Evolutionary conservation across 805 yeast genomes (phyloP), one percentile per base, ranked within the genome.

Genomic region (Metschnikowia shivogae): DNA sequence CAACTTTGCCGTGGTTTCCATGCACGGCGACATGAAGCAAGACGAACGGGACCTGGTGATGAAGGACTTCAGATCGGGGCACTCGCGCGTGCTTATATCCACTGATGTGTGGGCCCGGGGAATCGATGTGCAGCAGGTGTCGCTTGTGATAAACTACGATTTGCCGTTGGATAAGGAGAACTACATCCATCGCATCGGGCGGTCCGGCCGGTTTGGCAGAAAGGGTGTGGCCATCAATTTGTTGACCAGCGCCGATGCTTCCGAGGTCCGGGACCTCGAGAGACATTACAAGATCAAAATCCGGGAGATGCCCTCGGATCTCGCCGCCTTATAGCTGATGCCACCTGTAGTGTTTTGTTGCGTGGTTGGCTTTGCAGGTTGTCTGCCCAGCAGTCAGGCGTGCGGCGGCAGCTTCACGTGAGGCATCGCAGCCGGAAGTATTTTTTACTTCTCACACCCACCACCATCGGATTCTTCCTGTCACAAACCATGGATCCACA

Each of bases 61-160:
- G 99, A 81, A 82, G 65, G 97, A 90, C 68, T 93, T 93, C 81
- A 79, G 99, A 68, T 76, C 85, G 48, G 99, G 99, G 48, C 81
- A 86, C 55, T 87, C 97, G 44, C 81, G 99, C 65, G 92, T 93
- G 41, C 75, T 93, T 65, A 93, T 93, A 63, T 85, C 97, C 56
- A 93, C 99, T 34, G 99, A 93, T 70, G 86, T 93, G 60, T 86
- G 92, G 84, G 99, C 99, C 41, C 80, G 99, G 71, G 99, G 99
- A 64, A 93, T 92, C 55, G 99, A 92, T 70, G 98, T 92, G 49
- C 99, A 92, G 74, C 98, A 92, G 65, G 97, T 92, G 39, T 90
- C 97, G 10, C 72, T 92, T 56, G 99, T 92, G 49, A 88, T 92
- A 62, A 92, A 92, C 78, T 92, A 87, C 72, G 99, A 92, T 69